phyloP scores from a whole-genome alignment of 2,329 filamentous ascomycete genomes.

The Colletotrichum higginsianum region DNA sequence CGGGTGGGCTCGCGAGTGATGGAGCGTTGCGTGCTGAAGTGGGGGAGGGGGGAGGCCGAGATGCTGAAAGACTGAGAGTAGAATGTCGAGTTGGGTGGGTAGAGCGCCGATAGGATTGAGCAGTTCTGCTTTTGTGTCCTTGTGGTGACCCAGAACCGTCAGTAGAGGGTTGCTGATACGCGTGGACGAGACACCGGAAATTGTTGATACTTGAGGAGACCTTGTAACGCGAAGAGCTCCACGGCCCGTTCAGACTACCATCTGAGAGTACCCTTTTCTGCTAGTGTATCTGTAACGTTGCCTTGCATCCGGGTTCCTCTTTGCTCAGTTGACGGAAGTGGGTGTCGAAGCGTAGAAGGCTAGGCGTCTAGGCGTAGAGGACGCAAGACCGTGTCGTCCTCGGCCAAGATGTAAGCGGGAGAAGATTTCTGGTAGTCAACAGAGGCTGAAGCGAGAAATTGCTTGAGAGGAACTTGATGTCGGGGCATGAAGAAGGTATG shows the following conservation, averaged over 20 bases:
- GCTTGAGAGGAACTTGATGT: not conserved
- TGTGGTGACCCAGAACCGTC: not conserved
- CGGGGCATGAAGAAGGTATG: not conserved
- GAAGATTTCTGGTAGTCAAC: not conserved
- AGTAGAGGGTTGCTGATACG: not conserved
- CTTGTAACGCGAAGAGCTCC: not conserved
- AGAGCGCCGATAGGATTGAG: not conserved
- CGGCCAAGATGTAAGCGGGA: not conserved
- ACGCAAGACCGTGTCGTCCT: not conserved
- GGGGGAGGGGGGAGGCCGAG: not conserved
- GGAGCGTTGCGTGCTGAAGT: not conserved
- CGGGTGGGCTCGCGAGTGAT: not conserved
- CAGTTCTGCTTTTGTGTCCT: conserved; percentile 5
- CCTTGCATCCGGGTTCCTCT: not conserved
- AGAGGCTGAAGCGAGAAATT: not conserved
- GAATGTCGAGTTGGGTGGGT: not conserved
- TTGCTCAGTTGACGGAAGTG: not conserved
- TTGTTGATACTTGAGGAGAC: not conserved
- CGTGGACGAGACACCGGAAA: not conserved
- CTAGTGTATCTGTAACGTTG: not conserved
- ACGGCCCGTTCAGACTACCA: not conserved
- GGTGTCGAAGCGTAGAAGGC: not conserved
- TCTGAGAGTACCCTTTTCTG: not conserved
- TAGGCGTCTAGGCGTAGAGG: not conserved
- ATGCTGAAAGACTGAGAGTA: conserved; percentile 7